Evolutionary conservation across 2,329 filamentous ascomycete genomes (phyloP).

Genomic region (Diaporthe vaccinii): DNA sequence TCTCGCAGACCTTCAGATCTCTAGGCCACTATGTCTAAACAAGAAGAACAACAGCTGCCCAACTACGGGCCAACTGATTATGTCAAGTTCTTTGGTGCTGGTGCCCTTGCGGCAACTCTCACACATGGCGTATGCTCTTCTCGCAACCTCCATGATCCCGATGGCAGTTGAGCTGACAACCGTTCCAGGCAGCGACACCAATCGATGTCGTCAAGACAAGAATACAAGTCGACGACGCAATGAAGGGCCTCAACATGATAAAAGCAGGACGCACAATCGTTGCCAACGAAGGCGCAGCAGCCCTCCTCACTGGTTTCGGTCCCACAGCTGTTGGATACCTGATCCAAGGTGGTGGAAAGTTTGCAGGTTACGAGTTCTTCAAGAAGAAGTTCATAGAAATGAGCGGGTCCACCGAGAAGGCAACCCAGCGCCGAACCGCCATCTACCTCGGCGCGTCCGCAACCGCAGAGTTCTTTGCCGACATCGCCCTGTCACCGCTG

Average conservation of each 20-base stretch:
- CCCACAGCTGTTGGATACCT: conserved; percentile 91
- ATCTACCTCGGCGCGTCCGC: conserved; percentile 82
- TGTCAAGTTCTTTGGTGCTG: conserved; percentile 66
- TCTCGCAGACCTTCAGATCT: not conserved
- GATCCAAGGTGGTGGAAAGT: conserved; percentile 91
- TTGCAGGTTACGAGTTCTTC: conserved; percentile 94
- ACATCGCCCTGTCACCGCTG: conserved; percentile 89
- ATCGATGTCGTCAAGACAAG: conserved; percentile 87
- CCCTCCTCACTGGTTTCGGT: conserved; percentile 85
- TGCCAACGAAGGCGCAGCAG: conserved; percentile 81
- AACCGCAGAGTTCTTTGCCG: conserved; percentile 78
- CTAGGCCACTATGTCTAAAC: conserved; percentile 35
- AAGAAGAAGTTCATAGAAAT: conserved; percentile 86
- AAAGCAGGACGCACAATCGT: conserved; percentile 84
- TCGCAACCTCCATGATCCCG: not conserved
- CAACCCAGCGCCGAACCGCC: conserved; percentile 60
- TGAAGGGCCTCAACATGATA: conserved; percentile 88
- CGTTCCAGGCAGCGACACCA: conserved; percentile 62
- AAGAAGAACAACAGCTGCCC: conserved; percentile 50
- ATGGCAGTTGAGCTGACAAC: not conserved
- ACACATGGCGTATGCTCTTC: conserved; percentile 62
- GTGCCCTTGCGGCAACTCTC: conserved; percentile 64
- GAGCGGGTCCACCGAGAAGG: conserved; percentile 66
- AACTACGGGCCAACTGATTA: conserved; percentile 60
- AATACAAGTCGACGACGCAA: conserved; percentile 88